phyloP scores from a whole-genome alignment of 2,329 filamentous ascomycete species.

The Paraphoma sp. region DNA sequence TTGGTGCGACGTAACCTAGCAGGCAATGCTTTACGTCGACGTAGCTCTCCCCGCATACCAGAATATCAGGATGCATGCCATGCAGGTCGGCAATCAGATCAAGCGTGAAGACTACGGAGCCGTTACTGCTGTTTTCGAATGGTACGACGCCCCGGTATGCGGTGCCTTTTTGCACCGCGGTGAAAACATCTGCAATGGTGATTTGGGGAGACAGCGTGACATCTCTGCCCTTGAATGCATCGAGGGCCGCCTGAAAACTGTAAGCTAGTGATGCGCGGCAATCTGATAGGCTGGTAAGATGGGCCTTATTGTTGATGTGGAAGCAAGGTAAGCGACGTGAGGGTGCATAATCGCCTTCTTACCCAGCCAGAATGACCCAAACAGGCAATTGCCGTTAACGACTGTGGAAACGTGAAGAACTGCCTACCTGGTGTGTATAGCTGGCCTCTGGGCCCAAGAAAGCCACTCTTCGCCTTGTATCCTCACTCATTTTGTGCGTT shows the following conservation, averaged over 20 bases:
- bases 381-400: background rate
- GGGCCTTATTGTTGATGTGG: background rate
- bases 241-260: constrained; percentile 59
- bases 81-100: constrained; percentile 84
- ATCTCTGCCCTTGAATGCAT: constrained; percentile 53
- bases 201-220: constrained; percentile 49
- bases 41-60: constrained; percentile 84
- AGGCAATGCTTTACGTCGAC: constrained; percentile 89
- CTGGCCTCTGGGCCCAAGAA: constrained; percentile 71
- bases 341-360: background rate
- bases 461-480: constrained; percentile 50
- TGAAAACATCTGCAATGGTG: constrained; percentile 74
- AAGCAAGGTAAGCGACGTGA: background rate
- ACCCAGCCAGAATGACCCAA: background rate
- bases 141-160: constrained; percentile 82
- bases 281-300: too few species aligned
- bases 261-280: background rate
- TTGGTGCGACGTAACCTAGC: constrained; percentile 59
- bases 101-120: constrained; percentile 86
- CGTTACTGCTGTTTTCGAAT: constrained; percentile 96
- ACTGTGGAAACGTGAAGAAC: too few species aligned
- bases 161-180: constrained; percentile 71
- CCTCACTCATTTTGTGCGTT: constrained; percentile 15
- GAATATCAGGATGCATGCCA: constrained; percentile 68
- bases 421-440: constrained; percentile 71